Evolutionary conservation across 768 basidiomycete species (phyloP).

Genomic region (Leccinum uliginosum): DNA sequence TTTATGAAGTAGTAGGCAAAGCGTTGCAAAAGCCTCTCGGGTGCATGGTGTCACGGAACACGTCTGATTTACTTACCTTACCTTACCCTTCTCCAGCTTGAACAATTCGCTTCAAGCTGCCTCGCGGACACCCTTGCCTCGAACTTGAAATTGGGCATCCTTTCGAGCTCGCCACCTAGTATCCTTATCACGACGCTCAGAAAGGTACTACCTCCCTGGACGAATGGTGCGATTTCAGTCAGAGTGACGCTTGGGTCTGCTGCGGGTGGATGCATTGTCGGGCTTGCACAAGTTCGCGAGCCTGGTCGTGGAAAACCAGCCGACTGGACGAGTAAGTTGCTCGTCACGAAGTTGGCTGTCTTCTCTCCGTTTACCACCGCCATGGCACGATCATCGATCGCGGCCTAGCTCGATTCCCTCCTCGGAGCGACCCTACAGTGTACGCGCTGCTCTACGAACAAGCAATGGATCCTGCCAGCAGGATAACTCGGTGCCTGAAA

Average conservation of each 20-base stretch:
- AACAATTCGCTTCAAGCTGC: constrained; percentile 87
- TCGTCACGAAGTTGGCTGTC: constrained; percentile 39
- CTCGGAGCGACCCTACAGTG: constrained; percentile 85
- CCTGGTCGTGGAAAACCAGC: constrained; percentile 58
- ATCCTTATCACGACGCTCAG: constrained; percentile 76
- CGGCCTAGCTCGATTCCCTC: constrained; percentile 71
- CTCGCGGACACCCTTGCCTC: too few species aligned
- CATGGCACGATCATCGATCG: not conserved
- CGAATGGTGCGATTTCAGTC: constrained; percentile 81
- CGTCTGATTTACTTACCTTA: too few species aligned
- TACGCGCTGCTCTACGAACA: constrained; percentile 64
- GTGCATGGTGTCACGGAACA: too few species aligned
- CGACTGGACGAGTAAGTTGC: too few species aligned
- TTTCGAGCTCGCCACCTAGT: constrained; percentile 62
- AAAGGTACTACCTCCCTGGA: constrained; percentile 78
- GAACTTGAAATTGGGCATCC: constrained; percentile 92
- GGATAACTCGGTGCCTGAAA: constrained; percentile 38
- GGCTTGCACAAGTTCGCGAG: constrained; percentile 47
- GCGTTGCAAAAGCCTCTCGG: not conserved
- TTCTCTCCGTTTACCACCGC: not conserved
- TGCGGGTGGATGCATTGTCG: constrained; percentile 72
- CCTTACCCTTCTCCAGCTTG: constrained; percentile 35
- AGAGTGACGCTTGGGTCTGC: constrained; percentile 73
- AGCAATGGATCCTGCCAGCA: constrained; percentile 64
- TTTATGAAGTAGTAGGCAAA: not conserved